Evolutionary conservation across 148 eudicot genomes (phyloP).

Genomic region (Nepenthes gracilis): DNA sequence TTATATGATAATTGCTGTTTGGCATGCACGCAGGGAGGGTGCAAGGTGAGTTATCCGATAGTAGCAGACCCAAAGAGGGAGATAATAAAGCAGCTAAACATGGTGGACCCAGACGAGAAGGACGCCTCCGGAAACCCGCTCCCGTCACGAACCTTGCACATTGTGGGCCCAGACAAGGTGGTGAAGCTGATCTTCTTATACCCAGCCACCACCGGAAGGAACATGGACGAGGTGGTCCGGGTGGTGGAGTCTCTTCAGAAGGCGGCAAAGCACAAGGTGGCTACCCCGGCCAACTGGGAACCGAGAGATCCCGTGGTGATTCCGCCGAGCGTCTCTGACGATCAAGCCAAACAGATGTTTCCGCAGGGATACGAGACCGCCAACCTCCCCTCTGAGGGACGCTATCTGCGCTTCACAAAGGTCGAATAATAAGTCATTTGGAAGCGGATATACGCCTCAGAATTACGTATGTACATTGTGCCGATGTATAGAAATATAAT

Average conservation of each 20-base stretch:
- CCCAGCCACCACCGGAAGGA: constrained; percentile 82
- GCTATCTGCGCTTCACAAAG: constrained; percentile 59
- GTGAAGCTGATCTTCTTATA: constrained; percentile 79
- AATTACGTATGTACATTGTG: no score
- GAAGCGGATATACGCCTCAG: no score
- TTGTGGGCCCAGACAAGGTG: constrained; percentile 74
- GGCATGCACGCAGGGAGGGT: constrained; percentile 26
- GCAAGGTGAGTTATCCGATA: constrained; percentile 64
- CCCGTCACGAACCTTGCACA: constrained; percentile 79
- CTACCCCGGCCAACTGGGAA: constrained; percentile 86
- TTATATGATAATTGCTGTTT: no score
- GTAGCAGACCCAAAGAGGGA: constrained; percentile 66
- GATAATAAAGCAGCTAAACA: constrained; percentile 60
- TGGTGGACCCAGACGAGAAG: constrained; percentile 82
- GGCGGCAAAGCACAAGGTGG: constrained; percentile 59
- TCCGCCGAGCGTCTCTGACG: constrained; percentile 46
- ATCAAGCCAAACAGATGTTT: constrained; percentile 60
- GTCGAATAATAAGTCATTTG: constrained; percentile 10
- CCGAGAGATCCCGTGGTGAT: constrained; percentile 70
- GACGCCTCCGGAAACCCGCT: constrained; percentile 32
- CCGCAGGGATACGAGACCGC: constrained; percentile 52
- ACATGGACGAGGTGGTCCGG: constrained; percentile 87
- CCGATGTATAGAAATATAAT: no score
- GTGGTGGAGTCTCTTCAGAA: constrained; percentile 61
- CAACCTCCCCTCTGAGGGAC: constrained; percentile 60